These are phyloP conservation scores for Antrodiella citrinella DNA, from an alignment of 768 basidiomycete species.

Conservation along the genomic window DNA sequence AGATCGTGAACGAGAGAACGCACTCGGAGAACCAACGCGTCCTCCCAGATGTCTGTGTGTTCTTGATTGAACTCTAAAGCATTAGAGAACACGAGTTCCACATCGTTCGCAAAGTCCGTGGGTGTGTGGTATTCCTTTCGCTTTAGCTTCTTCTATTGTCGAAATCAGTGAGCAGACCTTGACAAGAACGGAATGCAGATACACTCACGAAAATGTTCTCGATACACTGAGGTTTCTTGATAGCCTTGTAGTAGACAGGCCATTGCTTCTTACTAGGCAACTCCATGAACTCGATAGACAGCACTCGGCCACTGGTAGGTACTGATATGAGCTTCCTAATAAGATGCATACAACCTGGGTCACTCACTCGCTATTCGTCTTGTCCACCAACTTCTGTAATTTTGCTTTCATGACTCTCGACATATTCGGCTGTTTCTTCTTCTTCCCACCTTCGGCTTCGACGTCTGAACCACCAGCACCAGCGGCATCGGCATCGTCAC, in stretches of 20 bases:
- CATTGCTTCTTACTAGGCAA: conserved; percentile 74
- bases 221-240: conserved; percentile 72
- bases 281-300: conserved; percentile 76
- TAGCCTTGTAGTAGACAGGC: conserved; percentile 72
- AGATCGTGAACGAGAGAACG: no score
- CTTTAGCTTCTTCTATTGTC: conserved; percentile 64
- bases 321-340: no score
- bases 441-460: conserved; percentile 39
- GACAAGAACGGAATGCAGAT: neutral
- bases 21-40: conserved; percentile 61
- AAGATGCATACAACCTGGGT: no score
- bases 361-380: conserved; percentile 61
- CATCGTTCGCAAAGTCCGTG: conserved; percentile 73
- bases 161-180: conserved; percentile 7
- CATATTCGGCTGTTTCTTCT: conserved; percentile 54
- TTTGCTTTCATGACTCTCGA: conserved; percentile 57
- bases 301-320: conserved; percentile 47
- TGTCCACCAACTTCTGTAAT: conserved; percentile 66
- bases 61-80: conserved; percentile 86
- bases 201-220: conserved; percentile 65
- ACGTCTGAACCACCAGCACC: conserved; percentile 31
- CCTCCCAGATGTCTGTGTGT: conserved; percentile 75
- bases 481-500: conserved; percentile 24
- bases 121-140: conserved; percentile 66
- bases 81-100: conserved; percentile 86